Conservation (phyloP, 1,284 basidiomycete genomes). For the Ganoderma sinense region DNA sequence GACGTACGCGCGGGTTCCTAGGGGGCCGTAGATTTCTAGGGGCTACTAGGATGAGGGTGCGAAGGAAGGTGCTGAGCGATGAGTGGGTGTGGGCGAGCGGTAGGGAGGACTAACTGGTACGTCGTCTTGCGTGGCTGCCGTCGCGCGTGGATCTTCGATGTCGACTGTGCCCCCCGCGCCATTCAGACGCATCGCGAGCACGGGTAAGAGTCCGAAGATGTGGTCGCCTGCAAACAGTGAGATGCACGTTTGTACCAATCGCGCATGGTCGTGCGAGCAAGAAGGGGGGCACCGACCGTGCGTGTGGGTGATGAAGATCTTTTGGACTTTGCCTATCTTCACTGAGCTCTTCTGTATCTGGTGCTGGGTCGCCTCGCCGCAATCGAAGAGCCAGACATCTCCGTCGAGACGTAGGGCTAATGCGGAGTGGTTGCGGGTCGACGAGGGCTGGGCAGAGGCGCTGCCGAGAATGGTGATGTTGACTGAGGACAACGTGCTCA, state of each 20-base stretch:
- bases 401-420: conserved; percentile 68
- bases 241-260: neutral
- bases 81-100: neutral
- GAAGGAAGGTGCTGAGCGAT: neutral
- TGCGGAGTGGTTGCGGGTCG: conserved; percentile 77
- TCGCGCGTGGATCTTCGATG: conserved; percentile 63
- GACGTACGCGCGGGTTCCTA: conserved; percentile 85
- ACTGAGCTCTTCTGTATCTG: conserved; percentile 75
- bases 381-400: conserved; percentile 88
- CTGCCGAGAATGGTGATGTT: conserved; percentile 80
- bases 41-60: conserved; percentile 36
- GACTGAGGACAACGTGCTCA: conserved; percentile 45
- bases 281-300: conserved; percentile 66
- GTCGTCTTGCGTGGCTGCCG: conserved; percentile 18
- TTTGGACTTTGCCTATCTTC: conserved; percentile 84
- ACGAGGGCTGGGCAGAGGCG: conserved; percentile 79
- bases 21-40: conserved; percentile 91
- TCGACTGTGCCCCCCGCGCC: conserved; percentile 74
- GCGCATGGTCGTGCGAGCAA: neutral
- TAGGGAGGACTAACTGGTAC: conserved; percentile 23
- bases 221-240: conserved; percentile 72
- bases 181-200: conserved; percentile 73
- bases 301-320: conserved; percentile 93
- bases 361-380: conserved; percentile 90
- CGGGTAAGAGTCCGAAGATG: conserved; percentile 81